phyloP scores from a whole-genome alignment of 208 protist species.

The Trypanosomatidae sp. region DNA sequence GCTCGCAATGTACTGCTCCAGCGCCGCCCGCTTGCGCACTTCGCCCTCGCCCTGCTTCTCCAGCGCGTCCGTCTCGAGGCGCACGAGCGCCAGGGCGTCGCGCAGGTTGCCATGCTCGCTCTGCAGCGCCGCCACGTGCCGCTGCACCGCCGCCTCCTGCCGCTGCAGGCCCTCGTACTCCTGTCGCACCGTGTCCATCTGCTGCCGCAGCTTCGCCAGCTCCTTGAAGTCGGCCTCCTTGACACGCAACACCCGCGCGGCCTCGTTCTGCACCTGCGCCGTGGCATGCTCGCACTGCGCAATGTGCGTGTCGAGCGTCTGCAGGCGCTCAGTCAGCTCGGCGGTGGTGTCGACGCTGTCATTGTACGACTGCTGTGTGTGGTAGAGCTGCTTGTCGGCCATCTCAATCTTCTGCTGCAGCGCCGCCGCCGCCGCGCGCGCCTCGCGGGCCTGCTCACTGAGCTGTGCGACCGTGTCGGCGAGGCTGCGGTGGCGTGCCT shows the following conservation, averaged over 20 bases:
- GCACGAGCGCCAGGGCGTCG: constrained; percentile 42
- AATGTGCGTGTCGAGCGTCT: constrained; percentile 59
- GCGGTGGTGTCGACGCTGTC: constrained; percentile 85
- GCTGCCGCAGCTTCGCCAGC: constrained; percentile 54
- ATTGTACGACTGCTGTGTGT: constrained; percentile 84
- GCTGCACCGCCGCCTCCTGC: constrained; percentile 52
- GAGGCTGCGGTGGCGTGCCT: constrained; percentile 14
- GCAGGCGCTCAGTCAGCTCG: constrained; percentile 69
- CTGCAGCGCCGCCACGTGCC: constrained; percentile 42
- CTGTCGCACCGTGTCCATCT: constrained; percentile 71
- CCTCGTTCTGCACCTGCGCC: constrained; percentile 31
- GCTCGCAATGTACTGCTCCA: constrained; percentile 33
- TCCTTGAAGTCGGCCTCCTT: constrained; percentile 74
- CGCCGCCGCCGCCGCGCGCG: constrained; percentile 29
- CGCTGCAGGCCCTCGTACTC: constrained; percentile 60
- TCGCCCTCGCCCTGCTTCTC: constrained; percentile 63
- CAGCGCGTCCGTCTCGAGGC: constrained; percentile 45
- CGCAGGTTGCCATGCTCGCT: constrained; percentile 47
- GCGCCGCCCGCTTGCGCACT: constrained; percentile 50
- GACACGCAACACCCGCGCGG: constrained; percentile 36
- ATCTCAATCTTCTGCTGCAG: constrained; percentile 84
- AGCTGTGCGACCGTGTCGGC: constrained; percentile 15
- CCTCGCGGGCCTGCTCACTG: constrained; percentile 46
- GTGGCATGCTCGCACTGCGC: constrained; percentile 62
- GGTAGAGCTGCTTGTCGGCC: constrained; percentile 75